Base-by-base conservation (phyloP, 2,329 filamentous ascomycete species). In the Knufia petricola region DNA sequence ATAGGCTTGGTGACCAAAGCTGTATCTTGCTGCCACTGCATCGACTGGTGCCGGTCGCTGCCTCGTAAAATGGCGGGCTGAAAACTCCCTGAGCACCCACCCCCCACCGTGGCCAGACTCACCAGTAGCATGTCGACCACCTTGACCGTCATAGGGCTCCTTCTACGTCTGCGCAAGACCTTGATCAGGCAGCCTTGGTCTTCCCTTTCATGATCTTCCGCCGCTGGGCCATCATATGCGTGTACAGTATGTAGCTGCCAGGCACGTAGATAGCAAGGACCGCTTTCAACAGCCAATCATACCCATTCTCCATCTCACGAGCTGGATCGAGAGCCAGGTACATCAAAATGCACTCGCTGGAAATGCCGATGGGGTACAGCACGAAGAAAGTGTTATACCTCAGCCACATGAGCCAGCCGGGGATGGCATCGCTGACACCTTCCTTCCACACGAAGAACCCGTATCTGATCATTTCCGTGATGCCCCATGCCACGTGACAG, bases 401-500 rank as follows among this genome's bases (percentile, higher is more conserved):
- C 66, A 94, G 71, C 85, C 87, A 94, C 31, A 79, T 80, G 63
- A 95, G 75, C 51, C 75, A 70, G 0, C 60, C 64, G 0, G 88
- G 86, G 24, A 84, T 78, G 51, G 68, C 63, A 54, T 59, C 28
- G 58, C 72, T 61, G 47, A 65, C 58, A 54, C 73, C 69, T 26
- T 92, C 76, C 58, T 79, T 81, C 60, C 88, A 75, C 30, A 85
- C 84, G 64, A 96, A 96, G 75, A 86, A 98, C 41, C 79, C 78
- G 75, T 98, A 98, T 48, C 92, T 83, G 60, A 95, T 84, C 46
- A 95, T 85, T 70, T 98, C 92, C 52, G 92, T 95, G 51, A 87
- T 66, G 55, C 81, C 84, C 90, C 92, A 96, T 26, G 92, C 89
- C 49, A 83, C 61, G 50, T 96, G 76, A 52, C 68, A 70, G 1